Conservation (phyloP, 768 basidiomycete genomes). For the Ramaria sp. region DNA sequence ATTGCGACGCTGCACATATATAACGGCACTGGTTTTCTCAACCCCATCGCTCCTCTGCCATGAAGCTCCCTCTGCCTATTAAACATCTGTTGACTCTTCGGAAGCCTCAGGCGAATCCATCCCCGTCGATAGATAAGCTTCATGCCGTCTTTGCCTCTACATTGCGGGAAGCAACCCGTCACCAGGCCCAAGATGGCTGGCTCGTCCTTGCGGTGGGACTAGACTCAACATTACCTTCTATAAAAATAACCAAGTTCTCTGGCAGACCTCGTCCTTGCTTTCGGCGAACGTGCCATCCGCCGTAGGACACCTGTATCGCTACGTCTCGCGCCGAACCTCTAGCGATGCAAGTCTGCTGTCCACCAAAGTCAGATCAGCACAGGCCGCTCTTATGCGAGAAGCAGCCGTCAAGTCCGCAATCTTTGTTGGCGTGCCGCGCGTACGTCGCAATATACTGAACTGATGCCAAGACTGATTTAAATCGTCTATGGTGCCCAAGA, state of each 20-base stretch:
- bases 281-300: constrained; percentile 74
- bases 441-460: constrained; percentile 30
- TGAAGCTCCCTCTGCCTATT: constrained; percentile 43
- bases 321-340: constrained; percentile 32
- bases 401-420: constrained; percentile 82
- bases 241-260: constrained; percentile 11
- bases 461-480: background rate
- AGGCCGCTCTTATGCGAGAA: constrained; percentile 74
- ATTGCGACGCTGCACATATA: no score
- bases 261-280: constrained; percentile 72
- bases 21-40: no score
- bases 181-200: constrained; percentile 68
- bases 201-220: constrained; percentile 59
- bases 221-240: background rate
- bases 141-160: constrained; percentile 48
- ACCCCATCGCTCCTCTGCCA: background rate
- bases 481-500: constrained; percentile 27
- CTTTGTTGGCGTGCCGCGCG: constrained; percentile 80
- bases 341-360: constrained; percentile 7
- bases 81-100: constrained; percentile 65
- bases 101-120: constrained; percentile 46
- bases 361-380: constrained; percentile 31
- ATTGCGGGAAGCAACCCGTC: constrained; percentile 50
- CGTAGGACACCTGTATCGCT: constrained; percentile 72
- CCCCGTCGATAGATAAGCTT: constrained; percentile 44